Evolutionary conservation across 352 stramenopile species (phyloP).

Genomic region (Globisporangium iwayamae): DNA sequence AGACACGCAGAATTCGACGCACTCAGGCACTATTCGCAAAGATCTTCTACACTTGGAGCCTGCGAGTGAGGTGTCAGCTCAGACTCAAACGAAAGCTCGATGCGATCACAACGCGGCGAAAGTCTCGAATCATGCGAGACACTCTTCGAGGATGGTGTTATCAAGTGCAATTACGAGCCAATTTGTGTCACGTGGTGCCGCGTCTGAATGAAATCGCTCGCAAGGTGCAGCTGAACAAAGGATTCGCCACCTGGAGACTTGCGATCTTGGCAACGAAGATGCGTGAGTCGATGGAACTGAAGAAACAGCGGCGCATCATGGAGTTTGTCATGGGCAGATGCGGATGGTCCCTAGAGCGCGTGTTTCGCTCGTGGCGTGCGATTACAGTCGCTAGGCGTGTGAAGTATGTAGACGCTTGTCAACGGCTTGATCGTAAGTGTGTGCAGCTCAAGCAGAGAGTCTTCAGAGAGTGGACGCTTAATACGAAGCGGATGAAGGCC

Average conservation of each 20-base stretch:
- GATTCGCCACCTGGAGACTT: constrained; percentile 11
- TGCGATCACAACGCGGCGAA: not conserved
- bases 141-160: not conserved
- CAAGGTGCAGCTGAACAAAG: not conserved
- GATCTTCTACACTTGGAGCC: not conserved
- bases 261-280: constrained; percentile 14
- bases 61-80: not conserved
- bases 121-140: not conserved
- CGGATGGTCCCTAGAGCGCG: constrained; percentile 20
- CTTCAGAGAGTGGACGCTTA: not conserved
- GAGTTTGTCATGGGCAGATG: constrained; percentile 34
- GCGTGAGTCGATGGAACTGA: constrained; percentile 9
- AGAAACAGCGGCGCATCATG: constrained; percentile 33
- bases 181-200: not conserved
- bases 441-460: not conserved
- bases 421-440: not conserved
- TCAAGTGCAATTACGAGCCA: not conserved
- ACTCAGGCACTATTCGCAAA: not conserved
- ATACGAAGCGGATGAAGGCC: not conserved
- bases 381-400: not conserved
- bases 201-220: constrained; percentile 9
- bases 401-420: constrained; percentile 4
- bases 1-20: not conserved
- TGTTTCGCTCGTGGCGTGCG: constrained; percentile 33
- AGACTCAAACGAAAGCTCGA: not conserved